These are phyloP conservation scores for Quercus bicolor DNA, from an alignment of 306 rosid genomes.

Conservation along the genomic window DNA sequence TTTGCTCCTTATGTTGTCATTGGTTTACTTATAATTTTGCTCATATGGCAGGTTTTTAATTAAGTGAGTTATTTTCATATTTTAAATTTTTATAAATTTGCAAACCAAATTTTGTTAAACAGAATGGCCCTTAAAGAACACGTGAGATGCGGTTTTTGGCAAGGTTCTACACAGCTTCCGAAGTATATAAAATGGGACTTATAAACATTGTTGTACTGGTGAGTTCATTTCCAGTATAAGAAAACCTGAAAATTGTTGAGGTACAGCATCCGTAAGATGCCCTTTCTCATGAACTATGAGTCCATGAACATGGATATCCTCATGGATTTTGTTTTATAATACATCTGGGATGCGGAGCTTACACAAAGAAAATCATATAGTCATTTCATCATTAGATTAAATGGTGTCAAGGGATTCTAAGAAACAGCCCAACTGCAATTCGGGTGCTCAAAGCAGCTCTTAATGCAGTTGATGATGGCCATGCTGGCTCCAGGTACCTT, in stretches of 20 bases:
- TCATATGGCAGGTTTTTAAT: slow-evolving; percentile 46
- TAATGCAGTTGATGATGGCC: slow-evolving; percentile 90
- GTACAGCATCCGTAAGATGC: not conserved
- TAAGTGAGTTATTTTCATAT: not conserved
- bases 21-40: slow-evolving; percentile 1
- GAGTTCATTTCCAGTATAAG: slow-evolving; percentile 23
- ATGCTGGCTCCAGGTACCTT: slow-evolving; percentile 80
- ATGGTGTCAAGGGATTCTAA: slow-evolving; percentile 82
- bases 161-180: slow-evolving; percentile 72
- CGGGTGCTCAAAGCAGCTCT: slow-evolving; percentile 83
- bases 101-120: slow-evolving; percentile 6
- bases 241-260: not conserved
- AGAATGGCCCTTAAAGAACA: slow-evolving; percentile 91
- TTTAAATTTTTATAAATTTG: not conserved
- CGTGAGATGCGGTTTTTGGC: slow-evolving; percentile 89
- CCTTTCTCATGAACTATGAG: not conserved
- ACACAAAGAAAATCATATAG: not conserved
- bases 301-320: not conserved
- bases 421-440: slow-evolving; percentile 87
- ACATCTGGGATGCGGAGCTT: not conserved
- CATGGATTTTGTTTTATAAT: not conserved
- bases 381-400: slow-evolving; percentile 49
- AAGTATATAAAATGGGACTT: slow-evolving; percentile 96
- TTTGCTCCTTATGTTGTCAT: not conserved
- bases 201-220: slow-evolving; percentile 81